A percentile compares a stretch with the other conserved stretches of the same genome.
Evolutionary conservation across 2,329 filamentous ascomycete genomes (phyloP).

Genomic region (Fusarium torreyae): DNA sequence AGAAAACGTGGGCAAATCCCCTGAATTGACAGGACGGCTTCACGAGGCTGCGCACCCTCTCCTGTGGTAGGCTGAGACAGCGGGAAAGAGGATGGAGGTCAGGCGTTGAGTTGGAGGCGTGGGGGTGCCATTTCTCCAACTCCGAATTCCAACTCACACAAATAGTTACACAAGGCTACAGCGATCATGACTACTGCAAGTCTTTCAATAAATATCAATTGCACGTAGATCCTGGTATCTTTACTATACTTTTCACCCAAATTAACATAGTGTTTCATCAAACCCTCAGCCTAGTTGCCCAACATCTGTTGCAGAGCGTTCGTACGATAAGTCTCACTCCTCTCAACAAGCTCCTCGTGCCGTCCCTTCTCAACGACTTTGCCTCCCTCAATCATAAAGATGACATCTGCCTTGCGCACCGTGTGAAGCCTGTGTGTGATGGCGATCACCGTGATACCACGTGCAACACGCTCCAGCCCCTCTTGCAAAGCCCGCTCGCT

Average conservation of each 20-base stretch:
- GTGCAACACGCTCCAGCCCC: slow-evolving; percentile 71
- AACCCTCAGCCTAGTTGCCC: slow-evolving; percentile 13
- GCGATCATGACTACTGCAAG: not conserved
- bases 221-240: not conserved
- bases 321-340: slow-evolving; percentile 66
- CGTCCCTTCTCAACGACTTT: slow-evolving; percentile 66
- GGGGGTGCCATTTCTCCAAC: slow-evolving; percentile 5
- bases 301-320: slow-evolving; percentile 68
- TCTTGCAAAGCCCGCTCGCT: slow-evolving; percentile 77
- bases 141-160: not conserved
- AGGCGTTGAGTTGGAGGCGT: slow-evolving; percentile 25
- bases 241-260: not conserved
- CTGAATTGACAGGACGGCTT: slow-evolving; percentile 42
- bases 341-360: slow-evolving; percentile 68
- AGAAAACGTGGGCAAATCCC: slow-evolving; percentile 43
- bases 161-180: not conserved
- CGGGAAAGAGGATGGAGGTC: slow-evolving; percentile 23
- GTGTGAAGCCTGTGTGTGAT: slow-evolving; percentile 72
- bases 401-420: slow-evolving; percentile 70
- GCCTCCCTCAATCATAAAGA: slow-evolving; percentile 70
- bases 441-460: slow-evolving; percentile 69
- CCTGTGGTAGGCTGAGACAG: slow-evolving; percentile 33
- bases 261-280: not conserved
- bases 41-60: slow-evolving; percentile 30
- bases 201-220: not conserved